Conservation (phyloP, 1,139 yeast species). For the Taphrina confusa region DNA sequence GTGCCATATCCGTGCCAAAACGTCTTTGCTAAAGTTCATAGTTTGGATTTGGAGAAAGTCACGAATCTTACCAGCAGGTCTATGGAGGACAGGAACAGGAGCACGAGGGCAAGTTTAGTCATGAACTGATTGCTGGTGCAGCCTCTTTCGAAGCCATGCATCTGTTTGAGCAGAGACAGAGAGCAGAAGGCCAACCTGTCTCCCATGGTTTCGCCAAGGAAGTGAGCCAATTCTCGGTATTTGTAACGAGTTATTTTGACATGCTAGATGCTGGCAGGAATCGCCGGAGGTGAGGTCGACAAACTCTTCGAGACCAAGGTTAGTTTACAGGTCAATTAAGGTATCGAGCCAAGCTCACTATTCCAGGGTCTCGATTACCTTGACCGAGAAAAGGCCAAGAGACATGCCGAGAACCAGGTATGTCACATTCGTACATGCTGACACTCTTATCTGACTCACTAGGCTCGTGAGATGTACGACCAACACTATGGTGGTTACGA, state of each 20-base stretch:
- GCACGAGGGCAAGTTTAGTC: constrained; percentile 42
- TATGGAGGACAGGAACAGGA: constrained; percentile 28
- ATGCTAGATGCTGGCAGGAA: constrained; percentile 44
- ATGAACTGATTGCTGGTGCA: constrained; percentile 47
- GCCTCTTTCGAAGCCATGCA: constrained; percentile 46
- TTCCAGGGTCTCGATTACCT: constrained; percentile 44
- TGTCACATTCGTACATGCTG: background rate
- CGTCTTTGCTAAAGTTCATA: too few relatives aligned
- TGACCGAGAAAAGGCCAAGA: constrained; percentile 44
- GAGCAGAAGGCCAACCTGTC: constrained; percentile 45
- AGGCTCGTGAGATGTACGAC: constrained; percentile 44
- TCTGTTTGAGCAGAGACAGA: constrained; percentile 39
- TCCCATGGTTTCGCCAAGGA: constrained; percentile 38
- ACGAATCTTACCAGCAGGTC: constrained; percentile 26
- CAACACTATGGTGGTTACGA: constrained; percentile 44
- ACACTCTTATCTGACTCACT: constrained; percentile 1
- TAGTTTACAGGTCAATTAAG: background rate
- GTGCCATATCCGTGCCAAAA: too few relatives aligned
- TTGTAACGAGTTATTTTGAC: too few relatives aligned
- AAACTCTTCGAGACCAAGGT: constrained; percentile 45
- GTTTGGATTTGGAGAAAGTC: constrained; percentile 25
- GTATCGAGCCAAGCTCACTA: background rate
- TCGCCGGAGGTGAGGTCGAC: constrained; percentile 48
- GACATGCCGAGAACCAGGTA: constrained; percentile 24
- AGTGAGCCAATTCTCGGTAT: background rate